Evolutionary conservation across 1,139 yeast genomes (phyloP).

Genomic region (Pichia sp.): DNA sequence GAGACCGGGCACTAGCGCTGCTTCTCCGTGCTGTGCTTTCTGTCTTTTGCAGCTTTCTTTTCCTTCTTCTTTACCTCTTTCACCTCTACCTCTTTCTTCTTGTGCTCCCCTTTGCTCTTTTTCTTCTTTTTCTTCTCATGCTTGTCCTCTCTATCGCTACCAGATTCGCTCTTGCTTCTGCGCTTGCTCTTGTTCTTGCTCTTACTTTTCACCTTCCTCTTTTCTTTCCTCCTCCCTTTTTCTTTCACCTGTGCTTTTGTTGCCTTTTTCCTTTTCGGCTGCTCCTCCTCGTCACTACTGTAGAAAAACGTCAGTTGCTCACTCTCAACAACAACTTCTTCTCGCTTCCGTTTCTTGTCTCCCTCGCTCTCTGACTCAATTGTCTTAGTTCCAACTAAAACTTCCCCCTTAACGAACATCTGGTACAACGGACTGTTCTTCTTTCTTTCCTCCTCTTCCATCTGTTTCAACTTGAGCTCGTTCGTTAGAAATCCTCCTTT

Average conservation of each 20-base stretch:
- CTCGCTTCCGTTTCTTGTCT: conserved; percentile 14
- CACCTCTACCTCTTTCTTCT: background rate
- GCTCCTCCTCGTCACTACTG: conserved; percentile 14
- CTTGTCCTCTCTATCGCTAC: background rate
- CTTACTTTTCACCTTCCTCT: conserved; percentile 10
- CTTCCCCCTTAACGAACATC: conserved; percentile 82
- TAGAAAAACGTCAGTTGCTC: conserved; percentile 22
- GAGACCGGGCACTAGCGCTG: too few species aligned
- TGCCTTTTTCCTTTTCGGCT: conserved; percentile 15
- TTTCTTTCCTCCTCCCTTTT: conserved; percentile 11
- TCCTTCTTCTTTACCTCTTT: background rate
- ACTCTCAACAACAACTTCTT: conserved; percentile 11
- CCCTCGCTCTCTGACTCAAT: background rate
- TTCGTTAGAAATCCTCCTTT: conserved; percentile 17
- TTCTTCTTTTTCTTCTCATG: background rate
- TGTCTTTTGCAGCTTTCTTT: too few species aligned
- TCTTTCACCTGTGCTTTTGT: conserved; percentile 11
- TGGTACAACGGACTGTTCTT: conserved; percentile 46
- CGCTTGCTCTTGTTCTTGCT: conserved; percentile 13
- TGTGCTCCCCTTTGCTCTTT: background rate
- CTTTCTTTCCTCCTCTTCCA: conserved; percentile 32
- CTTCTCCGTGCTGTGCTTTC: too few species aligned
- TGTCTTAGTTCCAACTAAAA: conserved; percentile 59
- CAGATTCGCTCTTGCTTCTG: conserved; percentile 20
- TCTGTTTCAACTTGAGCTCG: background rate